Evolutionary conservation across 768 basidiomycete genomes (phyloP).

Genomic region (Kwoniella europaea): DNA sequence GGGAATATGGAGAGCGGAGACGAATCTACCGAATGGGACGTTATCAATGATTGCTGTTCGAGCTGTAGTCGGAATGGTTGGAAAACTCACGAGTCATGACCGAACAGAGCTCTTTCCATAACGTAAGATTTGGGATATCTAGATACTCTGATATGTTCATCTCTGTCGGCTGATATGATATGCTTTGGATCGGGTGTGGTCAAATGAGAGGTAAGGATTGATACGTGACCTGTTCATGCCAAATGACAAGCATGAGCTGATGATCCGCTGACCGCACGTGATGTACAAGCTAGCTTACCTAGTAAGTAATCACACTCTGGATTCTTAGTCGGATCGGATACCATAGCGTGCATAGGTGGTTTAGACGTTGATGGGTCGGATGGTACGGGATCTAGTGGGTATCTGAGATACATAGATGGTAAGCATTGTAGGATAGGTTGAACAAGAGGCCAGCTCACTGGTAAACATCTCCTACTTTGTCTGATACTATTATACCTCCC

Average conservation of each 20-base stretch:
- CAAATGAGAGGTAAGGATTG: constrained; percentile 75
- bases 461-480: constrained; percentile 96
- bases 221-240: constrained; percentile 72
- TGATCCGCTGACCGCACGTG: too few species aligned
- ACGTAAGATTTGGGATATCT: constrained; percentile 84
- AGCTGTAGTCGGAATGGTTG: too few species aligned
- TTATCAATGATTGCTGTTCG: too few species aligned
- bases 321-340: constrained; percentile 54
- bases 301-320: constrained; percentile 53
- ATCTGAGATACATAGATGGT: constrained; percentile 1
- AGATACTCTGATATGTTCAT: constrained; percentile 92
- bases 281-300: constrained; percentile 27
- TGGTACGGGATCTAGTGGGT: constrained; percentile 23
- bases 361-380: constrained; percentile 61
- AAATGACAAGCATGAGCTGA: too few species aligned
- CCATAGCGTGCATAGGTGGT: constrained; percentile 38
- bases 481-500: constrained; percentile 76
- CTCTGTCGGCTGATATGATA: constrained; percentile 88
- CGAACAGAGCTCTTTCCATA: constrained; percentile 82
- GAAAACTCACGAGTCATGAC: constrained; percentile 66
- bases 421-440: neutral
- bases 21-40: constrained; percentile 65
- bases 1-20: constrained; percentile 77
- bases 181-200: constrained; percentile 69
- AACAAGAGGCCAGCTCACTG: constrained; percentile 61